Conservation (phyloP, 768 basidiomycete species). For the Dioszegia crocea region DNA sequence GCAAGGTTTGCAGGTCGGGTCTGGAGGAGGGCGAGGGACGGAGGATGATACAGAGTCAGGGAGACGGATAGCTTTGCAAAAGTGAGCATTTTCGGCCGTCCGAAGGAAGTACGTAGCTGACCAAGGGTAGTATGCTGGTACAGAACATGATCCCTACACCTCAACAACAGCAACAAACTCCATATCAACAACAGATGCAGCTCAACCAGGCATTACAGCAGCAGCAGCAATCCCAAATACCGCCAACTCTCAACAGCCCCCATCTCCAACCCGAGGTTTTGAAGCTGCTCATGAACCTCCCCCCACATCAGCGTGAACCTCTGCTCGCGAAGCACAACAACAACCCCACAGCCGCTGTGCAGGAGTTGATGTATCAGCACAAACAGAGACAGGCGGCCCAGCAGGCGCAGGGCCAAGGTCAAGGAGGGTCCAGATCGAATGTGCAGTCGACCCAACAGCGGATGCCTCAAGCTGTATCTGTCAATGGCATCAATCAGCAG, state of each 20-base stretch:
- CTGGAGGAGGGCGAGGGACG: background rate
- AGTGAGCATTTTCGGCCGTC: conserved; percentile 11
- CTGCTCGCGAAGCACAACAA: conserved; percentile 5
- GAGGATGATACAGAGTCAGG: conserved; percentile 16
- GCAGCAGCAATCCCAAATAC: conserved; percentile 9
- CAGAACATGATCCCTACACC: conserved; percentile 10
- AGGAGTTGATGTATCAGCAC: conserved; percentile 6
- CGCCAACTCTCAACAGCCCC: background rate
- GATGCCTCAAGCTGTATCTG: background rate
- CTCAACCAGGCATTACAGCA: conserved; percentile 5
- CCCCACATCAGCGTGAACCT: background rate
- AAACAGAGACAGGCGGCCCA: conserved; percentile 1
- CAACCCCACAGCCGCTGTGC: background rate
- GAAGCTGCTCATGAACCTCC: background rate
- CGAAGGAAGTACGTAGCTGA: background rate
- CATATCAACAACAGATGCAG: conserved; percentile 9
- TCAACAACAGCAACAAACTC: conserved; percentile 5
- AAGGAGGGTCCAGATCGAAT: background rate
- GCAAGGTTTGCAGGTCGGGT: conserved; percentile 12
- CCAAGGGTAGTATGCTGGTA: conserved; percentile 18
- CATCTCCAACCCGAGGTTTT: conserved; percentile 1
- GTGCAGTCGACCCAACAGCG: background rate
- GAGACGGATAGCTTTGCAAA: conserved; percentile 22
- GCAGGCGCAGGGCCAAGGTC: background rate
- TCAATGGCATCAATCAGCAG: background rate